Evolutionary conservation across 140 eudicot genomes (phyloP), one percentile per base, ranked within the genome.

Genomic region (Bidens hawaiensis): DNA sequence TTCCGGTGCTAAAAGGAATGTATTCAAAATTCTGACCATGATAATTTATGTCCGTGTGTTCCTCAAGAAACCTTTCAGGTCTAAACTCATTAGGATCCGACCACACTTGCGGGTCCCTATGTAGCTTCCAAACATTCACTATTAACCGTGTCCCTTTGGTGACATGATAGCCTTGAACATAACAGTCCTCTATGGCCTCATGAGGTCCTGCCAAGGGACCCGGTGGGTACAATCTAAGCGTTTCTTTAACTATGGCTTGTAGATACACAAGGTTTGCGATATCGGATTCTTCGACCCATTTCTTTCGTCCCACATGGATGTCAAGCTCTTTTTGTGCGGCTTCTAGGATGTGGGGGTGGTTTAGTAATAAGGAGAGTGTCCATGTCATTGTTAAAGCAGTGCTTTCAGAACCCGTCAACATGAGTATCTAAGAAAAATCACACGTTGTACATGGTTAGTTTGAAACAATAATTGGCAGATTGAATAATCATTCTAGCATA

Each of bases 151-250:
- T 79, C 23, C 93, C 93, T 62, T 76, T 75, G 1, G 83, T 71
- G 18, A 83, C 43, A 9, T 38, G 67, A 60, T 81, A 76, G 5
- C 58, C 69, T 0, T 81, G 77, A 0, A 86, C 17, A 13, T 25
- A 0, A 38, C 89, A 89, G 56, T 81, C 95, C 11, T 82, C 70
- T 0, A 33, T 59, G 70, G 95, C 83, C 42, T 82, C 75, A n/a
- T 70, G 83, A 8, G 89, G 88, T 28, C 81, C 82, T 14, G 79
- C 68, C 3, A 85, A 28, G 0, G 97, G 89, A 18, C 84, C 85
- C 2, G 93, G 89, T 24, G 97, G 95, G 83, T 89, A 85, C 59
- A 89, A 12, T 19, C 97, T 70, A 3, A 85, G 70, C 3, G 91
- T 74, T 72, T 89, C 95, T 55, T 89, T 80, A 5, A 89, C 68